These are phyloP conservation scores for Paracoccidioides lutzii DNA, from an alignment of 2,329 filamentous ascomycete genomes.

Conservation along the genomic window DNA sequence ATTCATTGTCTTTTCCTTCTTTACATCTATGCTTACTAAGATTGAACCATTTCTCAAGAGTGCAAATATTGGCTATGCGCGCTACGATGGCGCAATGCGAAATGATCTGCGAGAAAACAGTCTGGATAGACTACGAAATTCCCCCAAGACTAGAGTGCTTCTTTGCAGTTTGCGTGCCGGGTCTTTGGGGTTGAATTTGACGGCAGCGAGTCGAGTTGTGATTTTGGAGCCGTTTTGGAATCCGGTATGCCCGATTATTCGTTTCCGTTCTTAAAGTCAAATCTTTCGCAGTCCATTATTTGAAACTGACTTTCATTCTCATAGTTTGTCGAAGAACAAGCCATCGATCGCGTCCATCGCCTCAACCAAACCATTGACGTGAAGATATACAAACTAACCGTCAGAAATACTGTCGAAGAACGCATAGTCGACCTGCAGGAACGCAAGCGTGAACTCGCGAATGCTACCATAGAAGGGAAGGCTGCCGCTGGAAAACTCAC, in stretches of 20 bases:
- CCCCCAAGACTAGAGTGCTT: constrained; percentile 63
- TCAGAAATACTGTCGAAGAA: constrained; percentile 78
- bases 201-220: constrained; percentile 81
- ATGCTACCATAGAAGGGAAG: constrained; percentile 75
- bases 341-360: constrained; percentile 96
- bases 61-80: constrained; percentile 63
- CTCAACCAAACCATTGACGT: constrained; percentile 93
- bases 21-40: constrained; percentile 95
- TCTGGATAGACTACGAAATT: constrained; percentile 60
- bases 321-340: constrained; percentile 96
- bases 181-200: constrained; percentile 83
- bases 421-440: constrained; percentile 90
- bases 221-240: constrained; percentile 99
- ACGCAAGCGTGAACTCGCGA: constrained; percentile 83
- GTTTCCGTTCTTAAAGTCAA: neutral
- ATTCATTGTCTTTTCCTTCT: constrained; percentile 97
- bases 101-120: constrained; percentile 87
- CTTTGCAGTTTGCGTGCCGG: constrained; percentile 92
- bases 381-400: constrained; percentile 85
- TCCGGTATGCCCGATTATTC: constrained; percentile 43
- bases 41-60: constrained; percentile 79
- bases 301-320: constrained; percentile 10
- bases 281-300: constrained; percentile 5
- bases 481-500: constrained; percentile 68
- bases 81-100: constrained; percentile 91